Base-by-base conservation (phyloP, 331 rosid species). In the Arachis monticola region DNA sequence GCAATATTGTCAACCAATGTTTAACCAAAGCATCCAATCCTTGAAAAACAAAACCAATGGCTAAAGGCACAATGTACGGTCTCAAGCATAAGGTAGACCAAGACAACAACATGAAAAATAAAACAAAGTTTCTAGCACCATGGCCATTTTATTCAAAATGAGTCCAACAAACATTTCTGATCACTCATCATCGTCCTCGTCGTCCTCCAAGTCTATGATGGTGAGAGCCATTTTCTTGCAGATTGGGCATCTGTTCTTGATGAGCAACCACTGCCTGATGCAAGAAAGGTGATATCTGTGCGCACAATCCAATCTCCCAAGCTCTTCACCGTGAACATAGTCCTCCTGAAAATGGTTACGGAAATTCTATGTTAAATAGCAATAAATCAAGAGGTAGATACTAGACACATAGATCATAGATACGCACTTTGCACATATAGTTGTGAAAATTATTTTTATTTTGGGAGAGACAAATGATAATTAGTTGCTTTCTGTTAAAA, bases 161-260 rank as follows among this genome's bases (percentile, higher is more conserved):
- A 27, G 30, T 27, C 30, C 30, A 27, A 27, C 17, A 10, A 2
- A 40, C 10, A 7, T 51, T 30, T 51, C 73, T 51, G 52, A 32
- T 32, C 13, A 52, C 7, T 10, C 31, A n/a, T 68, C 61, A n/a
- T 63, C 68, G 1, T 64, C 53, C 0, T 35, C 46, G 0, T 64
- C 69, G 0, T 14, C 30, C 30, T 27, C 53, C n/a, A 51, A 4
- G 5, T 27, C 52, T 14, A 51, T 10, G 11, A 45, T 42, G 9
- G 27, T 47, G 6, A 76, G 52, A 8, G 62, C 83, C 1, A 8
- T 74, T 66, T 1, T 12, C 44, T 73, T 74, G 81, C 87, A 84
- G n/a, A 70, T 44, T 7, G 85, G 88, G 76, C 88, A 84, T 48
- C 27, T 12, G 52, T 84, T 84, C 80, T 73, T 77, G 38, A 6